These are phyloP conservation scores for Nicotiana knightiana DNA, from an alignment of 257 asterid species.

Conservation along the genomic window DNA sequence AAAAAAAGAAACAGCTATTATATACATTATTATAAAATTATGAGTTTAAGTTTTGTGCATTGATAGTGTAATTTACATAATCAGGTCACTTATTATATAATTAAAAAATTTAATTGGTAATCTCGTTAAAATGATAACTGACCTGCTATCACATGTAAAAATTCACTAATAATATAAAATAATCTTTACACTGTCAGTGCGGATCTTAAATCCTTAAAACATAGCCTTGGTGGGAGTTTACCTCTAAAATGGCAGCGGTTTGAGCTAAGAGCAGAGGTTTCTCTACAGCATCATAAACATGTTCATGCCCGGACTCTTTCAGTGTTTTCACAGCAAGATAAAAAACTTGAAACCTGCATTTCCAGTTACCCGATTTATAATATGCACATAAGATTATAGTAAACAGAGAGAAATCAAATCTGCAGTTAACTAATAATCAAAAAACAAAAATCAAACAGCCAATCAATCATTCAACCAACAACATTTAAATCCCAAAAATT, in stretches of 20 bases:
- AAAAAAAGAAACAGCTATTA: neutral
- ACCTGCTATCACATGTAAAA: no score
- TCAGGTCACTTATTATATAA: no score
- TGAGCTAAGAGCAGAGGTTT: conserved; percentile 80
- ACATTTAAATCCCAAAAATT: neutral
- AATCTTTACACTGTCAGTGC: no score
- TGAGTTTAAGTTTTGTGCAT: neutral
- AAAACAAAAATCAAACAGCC: neutral
- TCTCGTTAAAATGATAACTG: no score
- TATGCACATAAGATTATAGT: neutral
- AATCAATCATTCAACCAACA: neutral
- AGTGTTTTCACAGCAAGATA: conserved; percentile 59
- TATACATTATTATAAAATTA: neutral
- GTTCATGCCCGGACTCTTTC: conserved; percentile 48
- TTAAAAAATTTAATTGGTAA: no score
- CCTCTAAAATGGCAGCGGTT: conserved; percentile 78
- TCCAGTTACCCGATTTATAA: neutral
- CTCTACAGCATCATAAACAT: conserved; percentile 74
- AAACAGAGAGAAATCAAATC: conserved; percentile 7
- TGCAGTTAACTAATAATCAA: neutral
- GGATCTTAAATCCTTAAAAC: no score
- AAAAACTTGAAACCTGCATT: conserved; percentile 55
- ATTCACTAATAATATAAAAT: no score
- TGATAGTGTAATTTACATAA: no score
- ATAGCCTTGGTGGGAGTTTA: neutral